Conservation (phyloP, 2,329 filamentous ascomycete genomes). For the Diaporthe sp. region DNA sequence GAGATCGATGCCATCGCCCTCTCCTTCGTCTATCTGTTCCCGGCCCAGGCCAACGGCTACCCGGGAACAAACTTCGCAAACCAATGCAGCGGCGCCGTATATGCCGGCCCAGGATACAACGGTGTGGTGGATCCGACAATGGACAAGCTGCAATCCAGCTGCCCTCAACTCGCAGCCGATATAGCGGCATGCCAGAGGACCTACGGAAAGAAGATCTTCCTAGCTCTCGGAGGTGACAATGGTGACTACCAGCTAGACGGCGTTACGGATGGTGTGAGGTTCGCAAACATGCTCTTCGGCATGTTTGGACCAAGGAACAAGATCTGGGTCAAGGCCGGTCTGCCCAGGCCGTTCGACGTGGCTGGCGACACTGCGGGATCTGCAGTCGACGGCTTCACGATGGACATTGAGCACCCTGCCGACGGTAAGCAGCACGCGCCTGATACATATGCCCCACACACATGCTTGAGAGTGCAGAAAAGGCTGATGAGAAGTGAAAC, state of each 20-base stretch:
- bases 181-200: constrained; percentile 56
- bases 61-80: constrained; percentile 59
- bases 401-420: constrained; percentile 55
- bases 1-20: constrained; percentile 59
- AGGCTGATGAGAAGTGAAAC: not conserved
- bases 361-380: constrained; percentile 42
- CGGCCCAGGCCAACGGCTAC: constrained; percentile 57
- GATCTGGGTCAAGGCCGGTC: constrained; percentile 48
- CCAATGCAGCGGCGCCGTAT: constrained; percentile 52
- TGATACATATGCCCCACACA: not conserved
- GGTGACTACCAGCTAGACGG: constrained; percentile 54
- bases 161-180: constrained; percentile 53
- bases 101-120: constrained; percentile 51
- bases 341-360: constrained; percentile 58
- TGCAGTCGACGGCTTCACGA: constrained; percentile 58
- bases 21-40: constrained; percentile 58
- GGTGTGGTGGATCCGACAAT: constrained; percentile 49
- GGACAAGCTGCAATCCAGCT: constrained; percentile 52
- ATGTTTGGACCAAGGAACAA: constrained; percentile 56
- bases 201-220: constrained; percentile 56
- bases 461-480: not conserved
- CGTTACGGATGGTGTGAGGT: constrained; percentile 52
- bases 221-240: constrained; percentile 57
- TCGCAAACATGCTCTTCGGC: constrained; percentile 55
- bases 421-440: not conserved